These are phyloP conservation scores for Trichoderma orchidacearum DNA, from an alignment of 495 filamentous ascomycete species.

Conservation along the genomic window DNA sequence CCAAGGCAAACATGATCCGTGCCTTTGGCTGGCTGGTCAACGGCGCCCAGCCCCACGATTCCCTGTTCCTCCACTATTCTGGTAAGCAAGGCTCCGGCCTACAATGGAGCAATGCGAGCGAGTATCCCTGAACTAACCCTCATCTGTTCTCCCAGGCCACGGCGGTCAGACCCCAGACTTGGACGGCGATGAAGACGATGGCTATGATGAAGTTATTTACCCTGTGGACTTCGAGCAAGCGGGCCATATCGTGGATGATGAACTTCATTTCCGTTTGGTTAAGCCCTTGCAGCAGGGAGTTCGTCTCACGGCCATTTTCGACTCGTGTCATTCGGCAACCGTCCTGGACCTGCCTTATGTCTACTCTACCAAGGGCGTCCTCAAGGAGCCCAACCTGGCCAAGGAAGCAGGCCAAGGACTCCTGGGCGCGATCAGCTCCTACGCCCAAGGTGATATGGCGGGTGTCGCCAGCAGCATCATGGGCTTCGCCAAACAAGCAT, in stretches of 20 bases:
- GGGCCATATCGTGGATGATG: slow-evolving; percentile 92
- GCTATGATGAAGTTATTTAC: slow-evolving; percentile 94
- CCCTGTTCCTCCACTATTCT: slow-evolving; percentile 44
- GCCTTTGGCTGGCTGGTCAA: slow-evolving; percentile 35
- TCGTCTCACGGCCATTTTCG: slow-evolving; percentile 90
- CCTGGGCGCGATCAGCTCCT: slow-evolving; percentile 68
- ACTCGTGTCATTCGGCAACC: slow-evolving; percentile 94
- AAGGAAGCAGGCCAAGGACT: slow-evolving; percentile 91
- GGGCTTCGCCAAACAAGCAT: slow-evolving; percentile 76
- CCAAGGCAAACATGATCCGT: slow-evolving; percentile 34
- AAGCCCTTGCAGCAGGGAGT: slow-evolving; percentile 70
- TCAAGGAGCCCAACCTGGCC: slow-evolving; percentile 95
- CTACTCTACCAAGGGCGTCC: slow-evolving; percentile 86
- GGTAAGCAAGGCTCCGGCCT: slow-evolving; percentile 31
- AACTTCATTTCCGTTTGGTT: slow-evolving; percentile 88
- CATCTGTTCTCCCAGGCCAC: slow-evolving; percentile 17
- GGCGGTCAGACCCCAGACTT: slow-evolving; percentile 31
- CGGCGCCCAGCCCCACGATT: slow-evolving; percentile 31
- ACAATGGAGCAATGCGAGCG: too few relatives aligned
- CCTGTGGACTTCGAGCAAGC: slow-evolving; percentile 81
- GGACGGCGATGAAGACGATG: slow-evolving; percentile 76
- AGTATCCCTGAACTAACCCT: not conserved
- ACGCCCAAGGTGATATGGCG: slow-evolving; percentile 71
- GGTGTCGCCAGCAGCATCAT: slow-evolving; percentile 61
- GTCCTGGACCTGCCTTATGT: slow-evolving; percentile 94